Evolutionary conservation across 768 basidiomycete species (phyloP).

Genomic region (Boletus sp.): DNA sequence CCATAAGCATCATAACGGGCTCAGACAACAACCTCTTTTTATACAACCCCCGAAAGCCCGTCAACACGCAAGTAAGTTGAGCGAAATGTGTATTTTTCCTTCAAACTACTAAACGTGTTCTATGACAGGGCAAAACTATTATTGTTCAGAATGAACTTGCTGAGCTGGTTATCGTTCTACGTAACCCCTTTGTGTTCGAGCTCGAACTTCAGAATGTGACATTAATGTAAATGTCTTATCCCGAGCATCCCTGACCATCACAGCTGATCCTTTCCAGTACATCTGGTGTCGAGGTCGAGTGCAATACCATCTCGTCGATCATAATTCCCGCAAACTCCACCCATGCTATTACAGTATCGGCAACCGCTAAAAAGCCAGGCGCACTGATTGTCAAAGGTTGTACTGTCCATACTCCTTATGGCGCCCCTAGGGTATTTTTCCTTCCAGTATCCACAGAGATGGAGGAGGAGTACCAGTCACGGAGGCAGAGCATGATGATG

Average conservation of each 20-base stretch:
- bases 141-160: constrained; percentile 81
- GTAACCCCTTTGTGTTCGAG: constrained; percentile 91
- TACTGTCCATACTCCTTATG: constrained; percentile 70
- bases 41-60: constrained; percentile 80
- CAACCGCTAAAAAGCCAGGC: constrained; percentile 63
- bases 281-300: constrained; percentile 72
- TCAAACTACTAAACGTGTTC: neutral
- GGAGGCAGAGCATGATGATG: constrained; percentile 54
- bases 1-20: constrained; percentile 47
- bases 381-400: constrained; percentile 74
- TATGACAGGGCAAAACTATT: constrained; percentile 49
- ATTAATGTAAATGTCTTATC: constrained; percentile 56
- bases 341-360: constrained; percentile 70
- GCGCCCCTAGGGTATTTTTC: constrained; percentile 65
- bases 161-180: constrained; percentile 80
- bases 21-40: constrained; percentile 78
- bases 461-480: constrained; percentile 60
- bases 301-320: constrained; percentile 54
- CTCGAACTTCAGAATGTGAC: constrained; percentile 80
- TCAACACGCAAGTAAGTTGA: constrained; percentile 51
- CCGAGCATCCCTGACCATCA: neutral
- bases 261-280: constrained; percentile 50
- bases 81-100: neutral
- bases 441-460: constrained; percentile 70
- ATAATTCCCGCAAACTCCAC: constrained; percentile 71